Percentiles rank a stretch among this genome's conserved stretches.
phyloP scores from a whole-genome alignment of 2,329 filamentous ascomycete genomes.

The Fusarium scirpi region DNA sequence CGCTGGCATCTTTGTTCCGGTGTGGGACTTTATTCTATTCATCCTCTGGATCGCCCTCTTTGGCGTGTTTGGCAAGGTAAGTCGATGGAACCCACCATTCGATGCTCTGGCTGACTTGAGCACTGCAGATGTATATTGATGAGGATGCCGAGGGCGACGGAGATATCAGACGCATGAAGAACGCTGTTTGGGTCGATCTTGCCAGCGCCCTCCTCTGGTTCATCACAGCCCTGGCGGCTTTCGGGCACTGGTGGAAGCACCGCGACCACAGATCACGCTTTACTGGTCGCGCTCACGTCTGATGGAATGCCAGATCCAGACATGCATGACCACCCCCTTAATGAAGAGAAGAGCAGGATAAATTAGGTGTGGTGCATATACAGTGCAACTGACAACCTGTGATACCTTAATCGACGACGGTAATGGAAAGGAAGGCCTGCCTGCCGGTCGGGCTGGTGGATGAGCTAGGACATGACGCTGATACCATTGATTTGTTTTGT shows the following conservation, averaged over 20 bases:
- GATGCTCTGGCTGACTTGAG: slow-evolving; percentile 22
- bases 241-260: slow-evolving; percentile 69
- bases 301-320: slow-evolving; percentile 32
- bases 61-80: slow-evolving; percentile 80
- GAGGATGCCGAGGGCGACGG: slow-evolving; percentile 72
- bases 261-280: slow-evolving; percentile 66
- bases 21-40: slow-evolving; percentile 78
- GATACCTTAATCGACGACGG: slow-evolving; percentile 7
- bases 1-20: slow-evolving; percentile 63
- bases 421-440: slow-evolving; percentile 2
- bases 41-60: slow-evolving; percentile 86
- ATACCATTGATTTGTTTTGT: slow-evolving; percentile 10
- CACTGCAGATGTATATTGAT: slow-evolving; percentile 73
- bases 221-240: slow-evolving; percentile 67
- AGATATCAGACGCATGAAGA: slow-evolving; percentile 81
- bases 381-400: slow-evolving; percentile 2
- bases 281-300: slow-evolving; percentile 69
- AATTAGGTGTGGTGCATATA: slow-evolving; percentile 5
- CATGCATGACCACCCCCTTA: background rate
- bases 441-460: slow-evolving; percentile 34
- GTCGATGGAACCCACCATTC: slow-evolving; percentile 9
- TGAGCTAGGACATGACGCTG: slow-evolving; percentile 14
- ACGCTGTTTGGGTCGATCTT: slow-evolving; percentile 86
- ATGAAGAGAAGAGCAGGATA: slow-evolving; percentile 10
- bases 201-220: slow-evolving; percentile 82